phyloP scores from a whole-genome alignment of 331 rosid genomes.

The Rosa hybrid region DNA sequence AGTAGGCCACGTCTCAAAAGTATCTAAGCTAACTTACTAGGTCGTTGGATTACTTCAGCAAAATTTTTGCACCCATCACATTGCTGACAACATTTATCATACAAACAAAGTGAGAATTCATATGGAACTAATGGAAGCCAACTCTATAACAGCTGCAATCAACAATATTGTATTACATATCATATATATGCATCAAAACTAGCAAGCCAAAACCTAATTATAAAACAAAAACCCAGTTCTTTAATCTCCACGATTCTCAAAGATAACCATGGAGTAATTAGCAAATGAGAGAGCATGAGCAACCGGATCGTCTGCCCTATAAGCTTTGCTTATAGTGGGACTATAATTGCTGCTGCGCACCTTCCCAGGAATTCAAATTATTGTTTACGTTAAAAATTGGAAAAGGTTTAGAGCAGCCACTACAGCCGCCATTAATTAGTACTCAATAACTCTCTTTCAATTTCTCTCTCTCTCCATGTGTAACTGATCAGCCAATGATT shows the following conservation, averaged over 20 bases:
- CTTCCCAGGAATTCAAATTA: conserved; percentile 8
- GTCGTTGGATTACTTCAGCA: too few relatives aligned
- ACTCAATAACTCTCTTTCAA: background rate
- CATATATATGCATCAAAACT: background rate
- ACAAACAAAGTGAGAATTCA: too few relatives aligned
- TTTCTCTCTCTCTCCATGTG: background rate
- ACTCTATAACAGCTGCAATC: background rate
- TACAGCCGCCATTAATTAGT: background rate
- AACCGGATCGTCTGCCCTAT: background rate
- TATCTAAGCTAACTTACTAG: too few relatives aligned
- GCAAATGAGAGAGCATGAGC: background rate
- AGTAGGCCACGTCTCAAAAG: too few relatives aligned
- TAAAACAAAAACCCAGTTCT: background rate
- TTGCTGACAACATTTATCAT: background rate
- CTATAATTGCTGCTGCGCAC: background rate
- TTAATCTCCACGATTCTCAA: background rate
- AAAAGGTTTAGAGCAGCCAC: background rate
- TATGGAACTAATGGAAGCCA: background rate
- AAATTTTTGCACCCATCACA: too few relatives aligned
- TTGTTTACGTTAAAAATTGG: background rate
- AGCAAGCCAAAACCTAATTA: background rate
- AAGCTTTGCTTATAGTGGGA: conserved; percentile 1
- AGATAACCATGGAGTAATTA: background rate
- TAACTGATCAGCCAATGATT: conserved; percentile 5
- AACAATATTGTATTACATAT: background rate